Base-by-base conservation (phyloP, 2,329 filamentous ascomycete genomes). In the Huntiella decipiens region DNA sequence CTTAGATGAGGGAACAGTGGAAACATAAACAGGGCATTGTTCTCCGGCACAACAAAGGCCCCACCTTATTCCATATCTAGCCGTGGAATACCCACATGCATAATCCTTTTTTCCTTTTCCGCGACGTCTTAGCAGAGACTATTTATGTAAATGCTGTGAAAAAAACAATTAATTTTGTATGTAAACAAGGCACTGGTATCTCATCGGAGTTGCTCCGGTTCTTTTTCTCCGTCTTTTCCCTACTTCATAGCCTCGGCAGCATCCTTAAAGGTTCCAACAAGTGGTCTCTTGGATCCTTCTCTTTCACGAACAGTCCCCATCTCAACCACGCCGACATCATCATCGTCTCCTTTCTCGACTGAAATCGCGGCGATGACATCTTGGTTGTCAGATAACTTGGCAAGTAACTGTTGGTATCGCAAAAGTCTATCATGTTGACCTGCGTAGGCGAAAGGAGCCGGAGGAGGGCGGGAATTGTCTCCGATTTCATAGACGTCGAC, bases 401-500 rank as follows among this genome's bases (percentile, higher is more conserved):
- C 71, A 12, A 79, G 65, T 41, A 79, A 67, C 52, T 70, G 69
- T 53, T 77, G 73, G 56, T 78, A 79, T 46, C 70, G 71, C 43
- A 70, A 63, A 17, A 73, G 58, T 48, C 69, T 67, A 39, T 68
- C 64, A 51, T 74, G 71, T 55, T 75, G 72, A 41, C 67, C 68
- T 44, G 69, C 64, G 53, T 70, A 67, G 19, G 61, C 61, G 45
- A 70, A 71, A 1, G 61, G 61, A 12, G 61, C 55, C 50, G 50
- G 56, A 49, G 51, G 60, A 54, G 53, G 63, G 54, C 51, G 57
- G 43, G 56, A 54, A 32, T 61, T 58, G 48, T 70, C 67, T 16
- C 73, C 71, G 33, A 70, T 67, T 51, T 78, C 74, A 60, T 78
- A 79, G 40, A 79, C 73, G 56, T 79, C 75, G 50, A 79, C 74